These are phyloP conservation scores for Diatrype stigma DNA, from an alignment of 2,329 filamentous ascomycete genomes.

Conservation along the genomic window DNA sequence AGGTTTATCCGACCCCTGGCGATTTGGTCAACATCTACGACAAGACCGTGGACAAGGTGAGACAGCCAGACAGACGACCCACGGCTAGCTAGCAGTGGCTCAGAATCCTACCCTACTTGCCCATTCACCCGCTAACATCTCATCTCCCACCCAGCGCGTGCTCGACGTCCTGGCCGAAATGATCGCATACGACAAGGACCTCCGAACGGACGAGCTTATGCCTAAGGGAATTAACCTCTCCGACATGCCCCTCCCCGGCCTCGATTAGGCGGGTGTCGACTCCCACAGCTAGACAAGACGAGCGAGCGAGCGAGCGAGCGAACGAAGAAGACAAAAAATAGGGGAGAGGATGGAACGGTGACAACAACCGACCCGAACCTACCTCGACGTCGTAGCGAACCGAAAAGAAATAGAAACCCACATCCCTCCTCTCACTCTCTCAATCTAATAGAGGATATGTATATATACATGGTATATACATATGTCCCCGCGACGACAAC, in stretches of 20 bases:
- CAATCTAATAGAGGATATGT: neutral
- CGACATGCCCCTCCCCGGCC: conserved; percentile 48
- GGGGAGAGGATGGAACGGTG: neutral
- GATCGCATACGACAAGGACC: conserved; percentile 83
- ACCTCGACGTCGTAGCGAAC: neutral
- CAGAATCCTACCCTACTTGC: conserved; percentile 1
- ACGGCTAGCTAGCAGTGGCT: too few species aligned
- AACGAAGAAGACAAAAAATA: too few species aligned
- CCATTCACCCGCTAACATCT: neutral
- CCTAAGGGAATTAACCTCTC: conserved; percentile 31
- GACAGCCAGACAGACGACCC: conserved; percentile 3
- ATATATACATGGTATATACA: neutral
- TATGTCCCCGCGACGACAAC: neutral
- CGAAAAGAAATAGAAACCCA: neutral
- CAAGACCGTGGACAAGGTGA: conserved; percentile 93
- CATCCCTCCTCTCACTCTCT: neutral
- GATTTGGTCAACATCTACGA: conserved; percentile 97
- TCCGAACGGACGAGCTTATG: conserved; percentile 48
- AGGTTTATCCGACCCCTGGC: conserved; percentile 91
- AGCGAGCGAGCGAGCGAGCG: neutral
- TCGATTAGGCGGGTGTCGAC: conserved; percentile 39
- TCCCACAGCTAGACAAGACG: conserved; percentile 3
- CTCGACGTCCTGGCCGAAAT: conserved; percentile 96
- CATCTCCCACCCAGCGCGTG: conserved; percentile 60
- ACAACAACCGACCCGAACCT: neutral